Evolutionary conservation across 495 filamentous ascomycete species (phyloP).

Genomic region (Aspergillus nanangensis): DNA sequence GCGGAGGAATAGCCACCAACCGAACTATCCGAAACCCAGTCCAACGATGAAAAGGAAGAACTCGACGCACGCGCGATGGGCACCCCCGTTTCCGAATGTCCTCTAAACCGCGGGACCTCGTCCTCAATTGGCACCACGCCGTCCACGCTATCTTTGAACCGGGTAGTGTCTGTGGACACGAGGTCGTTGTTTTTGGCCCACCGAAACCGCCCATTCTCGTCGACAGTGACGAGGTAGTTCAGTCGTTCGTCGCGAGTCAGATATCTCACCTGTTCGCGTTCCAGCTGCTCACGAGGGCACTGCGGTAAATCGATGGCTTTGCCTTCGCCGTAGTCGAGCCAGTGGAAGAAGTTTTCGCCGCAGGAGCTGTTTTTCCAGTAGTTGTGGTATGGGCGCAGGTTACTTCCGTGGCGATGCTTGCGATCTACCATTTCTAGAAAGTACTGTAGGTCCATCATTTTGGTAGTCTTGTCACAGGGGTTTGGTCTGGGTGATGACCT

Average conservation of each 20-base stretch:
- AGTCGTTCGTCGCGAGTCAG: constrained; percentile 66
- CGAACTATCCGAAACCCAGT: constrained; percentile 4
- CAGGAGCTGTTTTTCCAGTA: constrained; percentile 76
- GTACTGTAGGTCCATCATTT: constrained; percentile 83
- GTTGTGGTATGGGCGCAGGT: constrained; percentile 77
- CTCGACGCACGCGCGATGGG: neutral
- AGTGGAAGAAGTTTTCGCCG: constrained; percentile 89
- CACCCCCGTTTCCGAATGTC: constrained; percentile 9
- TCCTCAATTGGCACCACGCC: constrained; percentile 71
- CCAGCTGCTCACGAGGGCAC: constrained; percentile 61
- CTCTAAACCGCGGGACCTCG: constrained; percentile 44
- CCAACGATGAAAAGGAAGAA: constrained; percentile 9
- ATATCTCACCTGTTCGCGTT: constrained; percentile 69
- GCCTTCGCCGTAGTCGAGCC: constrained; percentile 84
- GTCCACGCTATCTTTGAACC: constrained; percentile 72
- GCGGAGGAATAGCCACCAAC: no score
- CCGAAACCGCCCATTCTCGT: constrained; percentile 60
- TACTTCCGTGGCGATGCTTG: constrained; percentile 84
- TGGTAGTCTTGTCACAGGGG: constrained; percentile 47
- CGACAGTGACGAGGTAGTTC: constrained; percentile 68
- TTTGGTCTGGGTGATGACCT: constrained; percentile 36
- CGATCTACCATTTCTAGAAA: constrained; percentile 91
- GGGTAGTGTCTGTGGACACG: constrained; percentile 65
- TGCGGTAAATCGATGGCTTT: constrained; percentile 50
- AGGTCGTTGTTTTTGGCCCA: constrained; percentile 76